These are phyloP conservation scores for Aspergillus saccharolyticus DNA, from an alignment of 495 filamentous ascomycete genomes.

Conservation along the genomic window DNA sequence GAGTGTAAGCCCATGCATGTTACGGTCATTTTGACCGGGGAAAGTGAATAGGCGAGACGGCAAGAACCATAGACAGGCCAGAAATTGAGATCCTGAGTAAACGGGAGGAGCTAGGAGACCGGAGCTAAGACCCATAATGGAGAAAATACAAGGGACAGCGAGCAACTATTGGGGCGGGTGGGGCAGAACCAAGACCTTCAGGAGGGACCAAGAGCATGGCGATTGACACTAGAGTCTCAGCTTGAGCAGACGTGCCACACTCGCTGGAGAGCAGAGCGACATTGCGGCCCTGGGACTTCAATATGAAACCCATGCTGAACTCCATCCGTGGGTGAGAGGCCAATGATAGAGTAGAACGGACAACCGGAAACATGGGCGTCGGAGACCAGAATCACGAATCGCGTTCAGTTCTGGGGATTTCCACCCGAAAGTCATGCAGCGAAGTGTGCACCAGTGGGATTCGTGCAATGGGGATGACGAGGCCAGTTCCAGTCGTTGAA, in stretches of 20 bases:
- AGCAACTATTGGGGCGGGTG: conserved; percentile 8
- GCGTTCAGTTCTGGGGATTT: not conserved
- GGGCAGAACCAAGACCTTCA: not conserved
- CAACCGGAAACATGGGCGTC: not conserved
- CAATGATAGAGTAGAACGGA: not conserved
- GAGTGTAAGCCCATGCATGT: conserved; percentile 6
- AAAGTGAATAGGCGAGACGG: conserved; percentile 1
- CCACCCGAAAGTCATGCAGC: not conserved
- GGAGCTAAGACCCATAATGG: conserved; percentile 1
- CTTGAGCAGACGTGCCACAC: conserved; percentile 12
- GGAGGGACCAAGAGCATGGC: conserved; percentile 13
- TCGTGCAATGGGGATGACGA: not conserved
- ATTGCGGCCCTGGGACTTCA: conserved; percentile 10
- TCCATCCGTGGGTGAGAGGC: conserved; percentile 2
- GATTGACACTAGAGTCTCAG: conserved; percentile 21
- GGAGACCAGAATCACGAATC: not conserved
- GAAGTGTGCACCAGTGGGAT: not conserved
- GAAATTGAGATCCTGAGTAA: conserved; percentile 15
- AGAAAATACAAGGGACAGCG: not conserved
- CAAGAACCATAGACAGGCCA: conserved; percentile 16
- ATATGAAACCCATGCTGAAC: conserved; percentile 15
- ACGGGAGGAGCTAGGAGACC: conserved; percentile 6
- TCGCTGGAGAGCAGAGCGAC: conserved; percentile 4
- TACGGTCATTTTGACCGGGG: not conserved
- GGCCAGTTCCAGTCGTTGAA: not conserved